Conservation (phyloP, 305 asterid genomes). For the Rubia balearica region DNA sequence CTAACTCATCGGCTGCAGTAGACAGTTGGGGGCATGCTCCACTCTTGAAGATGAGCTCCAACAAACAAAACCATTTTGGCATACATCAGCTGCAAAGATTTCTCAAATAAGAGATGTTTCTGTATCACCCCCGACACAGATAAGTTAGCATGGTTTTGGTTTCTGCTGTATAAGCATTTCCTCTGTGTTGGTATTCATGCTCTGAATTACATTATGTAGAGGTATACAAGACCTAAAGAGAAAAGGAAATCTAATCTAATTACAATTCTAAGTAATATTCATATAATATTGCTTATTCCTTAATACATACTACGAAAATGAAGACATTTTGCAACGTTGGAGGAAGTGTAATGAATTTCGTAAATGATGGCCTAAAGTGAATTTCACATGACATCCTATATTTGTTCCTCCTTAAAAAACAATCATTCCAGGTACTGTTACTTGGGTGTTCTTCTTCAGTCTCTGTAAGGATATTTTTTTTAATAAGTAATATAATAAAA, state of each 20-base stretch:
- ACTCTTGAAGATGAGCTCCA: slow-evolving; percentile 36
- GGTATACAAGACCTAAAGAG: no score
- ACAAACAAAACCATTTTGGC: slow-evolving; percentile 24
- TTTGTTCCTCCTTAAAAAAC: neutral
- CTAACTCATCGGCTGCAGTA: no score
- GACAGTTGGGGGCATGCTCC: slow-evolving; percentile 37
- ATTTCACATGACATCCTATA: neutral
- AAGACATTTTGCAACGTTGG: neutral
- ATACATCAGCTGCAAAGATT: slow-evolving; percentile 36
- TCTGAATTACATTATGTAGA: no score
- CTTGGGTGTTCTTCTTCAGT: no score
- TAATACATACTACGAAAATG: neutral
- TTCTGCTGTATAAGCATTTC: neutral
- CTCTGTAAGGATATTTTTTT: no score
- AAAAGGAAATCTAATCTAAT: no score
- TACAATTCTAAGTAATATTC: no score
- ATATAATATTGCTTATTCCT: no score
- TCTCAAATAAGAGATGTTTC: slow-evolving; percentile 26
- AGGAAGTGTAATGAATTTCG: neutral
- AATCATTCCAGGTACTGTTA: no score
- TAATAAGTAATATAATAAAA: no score
- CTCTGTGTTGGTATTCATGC: neutral
- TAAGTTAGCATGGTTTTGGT: slow-evolving; percentile 35
- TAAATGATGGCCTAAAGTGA: neutral
- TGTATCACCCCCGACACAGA: slow-evolving; percentile 32